Base-by-base conservation (phyloP, 2,329 filamentous ascomycete genomes). In the Byssothecium circinans region DNA sequence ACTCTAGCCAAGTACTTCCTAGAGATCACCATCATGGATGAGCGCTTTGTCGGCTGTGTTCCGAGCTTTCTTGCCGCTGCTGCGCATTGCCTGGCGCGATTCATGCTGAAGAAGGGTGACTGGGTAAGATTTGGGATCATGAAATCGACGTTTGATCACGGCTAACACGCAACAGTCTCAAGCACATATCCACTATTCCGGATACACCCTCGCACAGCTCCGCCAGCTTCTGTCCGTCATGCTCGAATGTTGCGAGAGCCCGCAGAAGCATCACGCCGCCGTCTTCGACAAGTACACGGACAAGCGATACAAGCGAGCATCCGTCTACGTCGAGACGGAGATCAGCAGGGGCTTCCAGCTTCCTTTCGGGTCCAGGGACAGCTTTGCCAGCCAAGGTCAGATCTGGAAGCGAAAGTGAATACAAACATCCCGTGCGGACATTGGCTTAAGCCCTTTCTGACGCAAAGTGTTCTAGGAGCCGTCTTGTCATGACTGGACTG, bases 1-100 rank as follows among this genome's bases (percentile, higher is more conserved):
- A 97, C 94, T 4, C 77, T 99, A 45, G 91, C 94, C 61, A 99
- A 99, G 75, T 99, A 99, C 75, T 96, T 99, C 73, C 80, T 99
- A 20, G 94, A 99, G 71, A 82, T 97, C 45, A 95, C 91, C 30
- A 86, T 97, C 69, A 96, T 97, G 91, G 94, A 99, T 67, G 91
- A 97, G 77, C 88, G 92, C 17, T 97, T 99, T 65, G 90, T 99
- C 29, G 89, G 88, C 20, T 90, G 87, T 60, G 88, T 89, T 25
- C 89, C 92, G 2, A 96, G 91, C 78, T 97, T 89, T 69, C 76
- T 92, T 43, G 89, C 94, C 45, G 94, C 94, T 15, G 92, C 89
- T 22, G 89, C 94, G 19, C 94, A 99, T 71, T 97, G 91, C 68
- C 78, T 99, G 41, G 89, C 94, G 33, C 87, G 92, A 49, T 73